phyloP scores from a whole-genome alignment of 176 grass and related monocot genomes.

The Ensete glaucum region DNA sequence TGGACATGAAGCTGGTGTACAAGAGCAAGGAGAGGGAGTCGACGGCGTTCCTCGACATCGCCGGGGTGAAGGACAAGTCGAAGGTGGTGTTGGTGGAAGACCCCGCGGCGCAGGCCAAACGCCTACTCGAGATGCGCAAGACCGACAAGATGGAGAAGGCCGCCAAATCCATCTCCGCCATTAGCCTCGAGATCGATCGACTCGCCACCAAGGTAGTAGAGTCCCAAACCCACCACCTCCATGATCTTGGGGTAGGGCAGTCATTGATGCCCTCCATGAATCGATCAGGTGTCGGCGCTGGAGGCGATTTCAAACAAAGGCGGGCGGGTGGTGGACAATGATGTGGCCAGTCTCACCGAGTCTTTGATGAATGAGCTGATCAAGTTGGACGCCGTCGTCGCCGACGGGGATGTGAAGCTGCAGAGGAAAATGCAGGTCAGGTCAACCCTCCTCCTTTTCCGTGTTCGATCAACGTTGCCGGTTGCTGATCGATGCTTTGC shows the following conservation, averaged over 20 bases:
- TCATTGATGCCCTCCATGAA: neutral
- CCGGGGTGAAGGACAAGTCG: slow-evolving; percentile 74
- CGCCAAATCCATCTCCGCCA: slow-evolving; percentile 40
- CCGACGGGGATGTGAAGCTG: slow-evolving; percentile 64
- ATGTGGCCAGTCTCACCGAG: slow-evolving; percentile 66
- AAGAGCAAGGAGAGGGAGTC: slow-evolving; percentile 80
- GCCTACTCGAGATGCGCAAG: slow-evolving; percentile 69
- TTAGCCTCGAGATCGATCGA: slow-evolving; percentile 80
- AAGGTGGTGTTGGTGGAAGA: slow-evolving; percentile 66
- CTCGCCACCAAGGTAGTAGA: slow-evolving; percentile 72
- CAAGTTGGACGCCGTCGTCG: slow-evolving; percentile 72
- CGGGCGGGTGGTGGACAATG: slow-evolving; percentile 56
- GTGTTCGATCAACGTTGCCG: neutral
- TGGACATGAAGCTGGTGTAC: slow-evolving; percentile 74
- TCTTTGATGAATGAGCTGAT: slow-evolving; percentile 93
- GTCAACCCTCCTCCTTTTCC: neutral
- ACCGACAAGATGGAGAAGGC: slow-evolving; percentile 60
- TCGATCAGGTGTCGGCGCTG: slow-evolving; percentile 54
- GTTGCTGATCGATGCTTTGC: neutral
- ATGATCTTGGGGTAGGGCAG: no score
- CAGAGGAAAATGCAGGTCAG: slow-evolving; percentile 65
- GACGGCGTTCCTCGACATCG: slow-evolving; percentile 74
- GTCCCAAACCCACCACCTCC: no score
- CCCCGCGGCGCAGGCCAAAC: slow-evolving; percentile 59
- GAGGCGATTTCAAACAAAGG: slow-evolving; percentile 76